These are phyloP conservation scores for Sporisorium exsertum DNA, from an alignment of 1,284 basidiomycete genomes.

Conservation along the genomic window DNA sequence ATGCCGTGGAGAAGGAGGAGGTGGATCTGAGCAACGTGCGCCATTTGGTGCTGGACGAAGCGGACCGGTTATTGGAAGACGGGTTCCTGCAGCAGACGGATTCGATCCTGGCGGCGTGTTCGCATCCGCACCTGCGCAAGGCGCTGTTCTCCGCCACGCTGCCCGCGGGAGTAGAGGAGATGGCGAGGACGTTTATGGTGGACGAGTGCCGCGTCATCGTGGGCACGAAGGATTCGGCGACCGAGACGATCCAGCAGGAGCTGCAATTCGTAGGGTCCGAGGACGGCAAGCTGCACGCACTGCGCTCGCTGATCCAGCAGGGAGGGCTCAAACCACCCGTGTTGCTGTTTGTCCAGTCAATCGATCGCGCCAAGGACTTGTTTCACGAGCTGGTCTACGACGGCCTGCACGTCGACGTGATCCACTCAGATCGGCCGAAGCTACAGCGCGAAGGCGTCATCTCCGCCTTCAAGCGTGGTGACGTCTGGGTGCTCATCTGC, in stretches of 20 bases:
- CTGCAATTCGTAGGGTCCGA: conserved; percentile 93
- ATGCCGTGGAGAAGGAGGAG: conserved; percentile 62
- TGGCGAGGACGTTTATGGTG: conserved; percentile 83
- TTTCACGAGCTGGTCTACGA: conserved; percentile 87
- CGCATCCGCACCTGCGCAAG: conserved; percentile 80
- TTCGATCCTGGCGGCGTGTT: conserved; percentile 87
- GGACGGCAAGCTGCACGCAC: conserved; percentile 86
- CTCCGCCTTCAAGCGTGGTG: conserved; percentile 80
- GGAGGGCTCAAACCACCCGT: conserved; percentile 89
- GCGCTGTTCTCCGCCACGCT: conserved; percentile 94
- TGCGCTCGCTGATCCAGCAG: conserved; percentile 79
- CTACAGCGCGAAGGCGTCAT: conserved; percentile 82
- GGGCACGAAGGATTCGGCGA: conserved; percentile 78
- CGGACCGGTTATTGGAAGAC: conserved; percentile 77
- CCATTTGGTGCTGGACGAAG: conserved; percentile 64
- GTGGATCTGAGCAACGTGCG: conserved; percentile 59
- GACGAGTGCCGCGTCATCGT: conserved; percentile 65
- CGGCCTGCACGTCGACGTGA: conserved; percentile 86
- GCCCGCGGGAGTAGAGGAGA: conserved; percentile 85
- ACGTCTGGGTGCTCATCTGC: conserved; percentile 68
- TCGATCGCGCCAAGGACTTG: conserved; percentile 88
- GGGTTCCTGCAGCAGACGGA: conserved; percentile 91
- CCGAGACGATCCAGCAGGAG: conserved; percentile 83
- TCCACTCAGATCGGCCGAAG: conserved; percentile 88
- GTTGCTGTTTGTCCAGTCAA: conserved; percentile 91